Conservation (phyloP, 805 yeast genomes). For the Candida nitratophila region DNA sequence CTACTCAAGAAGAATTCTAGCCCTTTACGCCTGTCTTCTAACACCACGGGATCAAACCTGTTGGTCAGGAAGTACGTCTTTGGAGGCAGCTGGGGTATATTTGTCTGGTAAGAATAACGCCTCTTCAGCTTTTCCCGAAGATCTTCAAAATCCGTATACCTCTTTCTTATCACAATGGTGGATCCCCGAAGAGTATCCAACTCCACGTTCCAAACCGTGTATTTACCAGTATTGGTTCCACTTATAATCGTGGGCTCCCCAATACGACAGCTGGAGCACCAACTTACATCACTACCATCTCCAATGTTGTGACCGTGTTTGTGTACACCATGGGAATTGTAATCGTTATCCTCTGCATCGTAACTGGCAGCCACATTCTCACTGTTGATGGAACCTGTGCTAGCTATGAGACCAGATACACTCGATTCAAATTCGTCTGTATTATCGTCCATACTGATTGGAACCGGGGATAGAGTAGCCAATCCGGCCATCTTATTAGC, state of each 20-base stretch:
- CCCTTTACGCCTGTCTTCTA: conserved; percentile 48
- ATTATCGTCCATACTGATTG: conserved; percentile 31
- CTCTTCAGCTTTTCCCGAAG: conserved; percentile 34
- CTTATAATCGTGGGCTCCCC: conserved; percentile 25
- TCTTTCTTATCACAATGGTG: conserved; percentile 40
- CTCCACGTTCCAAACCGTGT: conserved; percentile 22
- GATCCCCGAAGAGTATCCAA: conserved; percentile 24
- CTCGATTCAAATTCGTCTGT: conserved; percentile 6
- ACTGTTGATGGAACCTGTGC: conserved; percentile 3
- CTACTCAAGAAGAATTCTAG: conserved; percentile 54
- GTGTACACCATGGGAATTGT: neutral
- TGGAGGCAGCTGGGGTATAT: conserved; percentile 46
- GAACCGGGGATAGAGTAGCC: conserved; percentile 28
- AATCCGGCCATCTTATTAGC: neutral
- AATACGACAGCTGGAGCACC: conserved; percentile 24
- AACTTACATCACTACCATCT: conserved; percentile 2
- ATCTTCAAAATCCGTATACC: conserved; percentile 59
- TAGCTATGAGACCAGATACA: neutral
- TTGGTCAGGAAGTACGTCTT: conserved; percentile 27
- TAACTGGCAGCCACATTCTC: too few species aligned
- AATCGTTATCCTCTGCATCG: neutral
- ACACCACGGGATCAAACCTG: conserved; percentile 30
- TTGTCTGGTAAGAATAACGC: conserved; percentile 30
- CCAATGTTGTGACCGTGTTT: neutral
- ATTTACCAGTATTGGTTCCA: conserved; percentile 19